Base-by-base conservation (phyloP, 2,329 filamentous ascomycete genomes). In the Thielaviopsis populi region DNA sequence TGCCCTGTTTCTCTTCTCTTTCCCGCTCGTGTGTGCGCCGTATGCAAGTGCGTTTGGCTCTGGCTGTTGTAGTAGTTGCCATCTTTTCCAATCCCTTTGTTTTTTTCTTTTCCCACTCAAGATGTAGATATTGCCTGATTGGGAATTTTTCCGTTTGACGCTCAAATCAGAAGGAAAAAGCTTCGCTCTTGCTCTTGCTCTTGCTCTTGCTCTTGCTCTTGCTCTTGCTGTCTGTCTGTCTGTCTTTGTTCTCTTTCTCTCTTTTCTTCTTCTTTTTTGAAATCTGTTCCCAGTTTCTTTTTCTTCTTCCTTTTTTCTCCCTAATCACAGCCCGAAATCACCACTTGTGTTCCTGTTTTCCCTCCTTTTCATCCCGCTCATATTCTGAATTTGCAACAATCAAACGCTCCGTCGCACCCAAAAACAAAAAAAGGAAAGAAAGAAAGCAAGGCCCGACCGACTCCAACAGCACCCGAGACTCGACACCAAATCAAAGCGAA, bases 51-150 rank as follows among this genome's bases (percentile, higher is more conserved):
- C n/a, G 17, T n/a, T n/a, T 30, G 53, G 41, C 1, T 30, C 53
- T 19, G 48, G 27, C 10, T 50, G 46, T 27, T 27, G 46, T 50
- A 13, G 43, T n/a, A 46, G 22, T 13, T 50, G 22, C 46, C 11
- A 50, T 19, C 46, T 7, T 27, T 50, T 15, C 3, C 8, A 13
- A 30, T n/a, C n/a, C n/a, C n/a, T n/a, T n/a, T n/a, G n/a, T n/a
- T n/a, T n/a, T n/a, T n/a, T n/a, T n/a, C n/a, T n/a, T n/a, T n/a
- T n/a, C n/a, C n/a, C n/a, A n/a, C n/a, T n/a, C 53, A 10, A 56
- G 27, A 37, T 56, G 53, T 56, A 56, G 53, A 56, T 56, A 56
- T 56, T 56, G 4, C 53, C 53, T 56, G 53, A 37, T 56, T 37
- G 15, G 53, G 53, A 56, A 56, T n/a, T 56, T 46, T 33, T 8